phyloP scores from a whole-genome alignment of 2,329 filamentous ascomycete species.

The Tolypocladium endophyticum region DNA sequence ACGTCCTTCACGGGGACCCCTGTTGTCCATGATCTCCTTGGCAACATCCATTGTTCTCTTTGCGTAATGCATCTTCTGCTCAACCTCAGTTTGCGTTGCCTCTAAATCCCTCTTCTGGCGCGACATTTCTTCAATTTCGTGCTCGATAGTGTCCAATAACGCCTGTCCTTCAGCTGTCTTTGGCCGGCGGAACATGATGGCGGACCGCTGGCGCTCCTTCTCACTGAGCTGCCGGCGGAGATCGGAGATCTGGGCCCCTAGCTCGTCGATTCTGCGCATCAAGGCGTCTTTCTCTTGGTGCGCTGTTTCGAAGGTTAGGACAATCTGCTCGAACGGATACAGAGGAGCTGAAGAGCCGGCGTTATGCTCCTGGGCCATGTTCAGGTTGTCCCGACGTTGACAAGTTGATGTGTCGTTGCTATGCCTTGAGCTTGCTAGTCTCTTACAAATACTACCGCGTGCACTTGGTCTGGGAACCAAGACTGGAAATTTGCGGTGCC shows the following conservation, averaged over 20 bases:
- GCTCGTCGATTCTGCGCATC: constrained; percentile 2
- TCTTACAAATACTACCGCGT: not conserved
- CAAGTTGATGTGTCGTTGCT: not conserved
- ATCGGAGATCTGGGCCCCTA: not conserved
- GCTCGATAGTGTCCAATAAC: not conserved
- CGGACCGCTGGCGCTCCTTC: not conserved
- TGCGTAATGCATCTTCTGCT: not conserved
- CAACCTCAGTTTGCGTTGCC: not conserved
- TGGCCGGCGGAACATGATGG: not conserved
- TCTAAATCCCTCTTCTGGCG: not conserved
- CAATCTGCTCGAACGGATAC: not conserved
- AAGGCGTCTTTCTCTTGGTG: not conserved
- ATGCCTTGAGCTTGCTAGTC: not conserved
- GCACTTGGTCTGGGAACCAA: not conserved
- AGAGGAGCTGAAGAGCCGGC: not conserved
- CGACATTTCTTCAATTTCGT: not conserved
- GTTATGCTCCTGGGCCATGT: not conserved
- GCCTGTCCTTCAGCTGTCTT: not conserved
- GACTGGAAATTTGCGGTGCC: not conserved
- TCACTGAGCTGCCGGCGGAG: not conserved
- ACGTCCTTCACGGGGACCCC: not conserved
- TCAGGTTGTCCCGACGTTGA: not conserved
- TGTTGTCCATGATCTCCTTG: not conserved
- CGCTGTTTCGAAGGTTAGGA: not conserved
- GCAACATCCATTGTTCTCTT: not conserved